Percentiles rank a stretch among this genome's conserved stretches.
Evolutionary conservation across 345 rosid species (phyloP).

Genomic region (Populus davidiana): DNA sequence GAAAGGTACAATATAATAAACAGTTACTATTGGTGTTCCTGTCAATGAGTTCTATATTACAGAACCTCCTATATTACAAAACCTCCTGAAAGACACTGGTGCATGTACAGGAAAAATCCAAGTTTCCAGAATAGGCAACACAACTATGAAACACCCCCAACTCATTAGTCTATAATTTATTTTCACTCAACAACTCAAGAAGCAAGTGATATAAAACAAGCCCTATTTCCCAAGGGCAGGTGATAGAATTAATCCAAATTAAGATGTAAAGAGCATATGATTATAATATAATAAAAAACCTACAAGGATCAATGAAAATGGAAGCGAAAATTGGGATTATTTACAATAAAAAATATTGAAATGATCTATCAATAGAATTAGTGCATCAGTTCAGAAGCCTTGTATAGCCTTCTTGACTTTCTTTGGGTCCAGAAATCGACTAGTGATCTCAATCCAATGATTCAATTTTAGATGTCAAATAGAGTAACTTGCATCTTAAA

Average conservation of each 20-base stretch:
- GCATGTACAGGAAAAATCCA: not conserved
- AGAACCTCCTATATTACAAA: not conserved
- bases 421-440: not conserved
- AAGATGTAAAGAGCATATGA: not conserved
- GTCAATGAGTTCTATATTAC: not conserved
- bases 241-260: not conserved
- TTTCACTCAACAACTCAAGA: not conserved
- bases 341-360: not conserved
- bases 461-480: not conserved
- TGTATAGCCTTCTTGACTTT: not conserved
- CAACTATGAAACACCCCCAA: not conserved
- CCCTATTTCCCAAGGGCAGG: not conserved
- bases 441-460: not conserved
- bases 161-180: not conserved
- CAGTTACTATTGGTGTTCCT: not conserved
- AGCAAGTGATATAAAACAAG: not conserved
- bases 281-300: not conserved
- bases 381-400: not conserved
- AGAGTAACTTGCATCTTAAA: not conserved
- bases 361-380: not conserved
- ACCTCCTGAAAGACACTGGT: not conserved
- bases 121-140: not conserved
- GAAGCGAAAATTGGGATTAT: not conserved
- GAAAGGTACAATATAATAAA: not conserved
- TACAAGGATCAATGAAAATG: not conserved